These are phyloP conservation scores for Biscogniauxia marginata DNA, from an alignment of 2,329 filamentous ascomycete genomes.

Conservation along the genomic window DNA sequence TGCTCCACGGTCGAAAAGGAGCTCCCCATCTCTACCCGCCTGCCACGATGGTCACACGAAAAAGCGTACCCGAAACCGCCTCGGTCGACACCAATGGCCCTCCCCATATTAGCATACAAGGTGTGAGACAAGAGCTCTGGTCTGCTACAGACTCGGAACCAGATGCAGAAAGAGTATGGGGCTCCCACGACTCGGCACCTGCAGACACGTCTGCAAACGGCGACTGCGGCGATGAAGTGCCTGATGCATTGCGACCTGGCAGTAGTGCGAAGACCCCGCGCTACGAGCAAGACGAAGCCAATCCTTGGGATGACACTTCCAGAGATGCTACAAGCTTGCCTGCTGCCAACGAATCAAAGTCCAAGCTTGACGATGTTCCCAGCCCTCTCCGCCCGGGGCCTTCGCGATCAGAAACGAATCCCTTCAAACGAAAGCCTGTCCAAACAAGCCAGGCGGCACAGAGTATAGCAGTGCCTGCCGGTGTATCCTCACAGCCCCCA, in stretches of 20 bases:
- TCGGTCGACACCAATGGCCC: constrained; percentile 24
- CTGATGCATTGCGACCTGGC: constrained; percentile 35
- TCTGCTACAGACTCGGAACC: constrained; percentile 34
- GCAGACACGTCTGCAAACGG: constrained; percentile 8
- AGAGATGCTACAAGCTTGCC: constrained; percentile 7
- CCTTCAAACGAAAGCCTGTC: constrained; percentile 50
- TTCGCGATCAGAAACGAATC: constrained; percentile 47
- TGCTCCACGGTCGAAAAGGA: too few species aligned
- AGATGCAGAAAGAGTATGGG: constrained; percentile 32
- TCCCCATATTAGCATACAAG: constrained; percentile 26
- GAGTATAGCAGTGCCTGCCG: constrained; percentile 12
- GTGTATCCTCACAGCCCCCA: constrained; percentile 27
- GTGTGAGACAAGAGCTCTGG: constrained; percentile 33
- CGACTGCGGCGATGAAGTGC: constrained; percentile 28
- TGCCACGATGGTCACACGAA: constrained; percentile 43
- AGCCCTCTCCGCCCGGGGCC: constrained; percentile 33
- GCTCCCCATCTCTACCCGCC: not conserved
- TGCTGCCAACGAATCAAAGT: constrained; percentile 10
- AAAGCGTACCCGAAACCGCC: constrained; percentile 34
- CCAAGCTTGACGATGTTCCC: constrained; percentile 29
- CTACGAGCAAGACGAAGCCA: constrained; percentile 33
- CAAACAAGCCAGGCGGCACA: constrained; percentile 14
- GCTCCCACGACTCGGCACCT: constrained; percentile 8
- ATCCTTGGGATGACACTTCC: constrained; percentile 35
- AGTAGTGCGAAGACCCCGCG: constrained; percentile 20